Evolutionary conservation across 2,329 filamentous ascomycete genomes (phyloP).

Genomic region (Fusarium miscanthi): DNA sequence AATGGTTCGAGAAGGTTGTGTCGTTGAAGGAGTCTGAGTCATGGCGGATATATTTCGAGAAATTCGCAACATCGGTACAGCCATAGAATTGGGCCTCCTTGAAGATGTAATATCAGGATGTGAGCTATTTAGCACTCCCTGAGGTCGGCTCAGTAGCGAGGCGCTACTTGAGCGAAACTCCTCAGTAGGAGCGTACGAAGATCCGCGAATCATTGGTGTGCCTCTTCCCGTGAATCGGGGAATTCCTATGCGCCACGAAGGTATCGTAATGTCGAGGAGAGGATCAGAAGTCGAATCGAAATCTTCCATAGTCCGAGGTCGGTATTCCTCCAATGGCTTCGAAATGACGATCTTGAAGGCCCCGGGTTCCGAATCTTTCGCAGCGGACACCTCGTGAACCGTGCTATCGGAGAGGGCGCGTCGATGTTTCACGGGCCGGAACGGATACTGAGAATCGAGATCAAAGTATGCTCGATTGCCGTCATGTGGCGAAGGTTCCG

Average conservation of each 20-base stretch:
- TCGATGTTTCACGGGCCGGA: constrained; percentile 56
- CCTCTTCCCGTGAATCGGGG: constrained; percentile 82
- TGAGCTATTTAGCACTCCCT: constrained; percentile 43
- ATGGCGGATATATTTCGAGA: constrained; percentile 35
- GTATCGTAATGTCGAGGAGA: constrained; percentile 79
- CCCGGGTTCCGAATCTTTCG: constrained; percentile 68
- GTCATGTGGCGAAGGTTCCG: constrained; percentile 52
- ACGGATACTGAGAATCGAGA: constrained; percentile 29
- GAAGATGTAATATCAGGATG: constrained; percentile 43
- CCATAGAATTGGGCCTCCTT: constrained; percentile 53
- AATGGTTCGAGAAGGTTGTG: constrained; percentile 55
- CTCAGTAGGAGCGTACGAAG: constrained; percentile 82
- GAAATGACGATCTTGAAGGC: constrained; percentile 86
- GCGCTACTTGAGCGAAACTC: constrained; percentile 73
- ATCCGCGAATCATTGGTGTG: constrained; percentile 81
- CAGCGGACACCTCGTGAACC: constrained; percentile 69
- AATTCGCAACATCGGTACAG: constrained; percentile 51
- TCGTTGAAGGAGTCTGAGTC: constrained; percentile 50
- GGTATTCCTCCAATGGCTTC: constrained; percentile 68
- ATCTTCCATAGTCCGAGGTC: constrained; percentile 73
- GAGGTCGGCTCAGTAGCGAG: constrained; percentile 58
- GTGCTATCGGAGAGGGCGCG: constrained; percentile 83
- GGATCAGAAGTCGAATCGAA: constrained; percentile 58
- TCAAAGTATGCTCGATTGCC: constrained; percentile 50
- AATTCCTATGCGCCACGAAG: constrained; percentile 84